A percentile compares a stretch with the other conserved stretches of the same genome.
Conservation (phyloP, 1,284 basidiomycete genomes). For the Xerocomus minutiporus region DNA sequence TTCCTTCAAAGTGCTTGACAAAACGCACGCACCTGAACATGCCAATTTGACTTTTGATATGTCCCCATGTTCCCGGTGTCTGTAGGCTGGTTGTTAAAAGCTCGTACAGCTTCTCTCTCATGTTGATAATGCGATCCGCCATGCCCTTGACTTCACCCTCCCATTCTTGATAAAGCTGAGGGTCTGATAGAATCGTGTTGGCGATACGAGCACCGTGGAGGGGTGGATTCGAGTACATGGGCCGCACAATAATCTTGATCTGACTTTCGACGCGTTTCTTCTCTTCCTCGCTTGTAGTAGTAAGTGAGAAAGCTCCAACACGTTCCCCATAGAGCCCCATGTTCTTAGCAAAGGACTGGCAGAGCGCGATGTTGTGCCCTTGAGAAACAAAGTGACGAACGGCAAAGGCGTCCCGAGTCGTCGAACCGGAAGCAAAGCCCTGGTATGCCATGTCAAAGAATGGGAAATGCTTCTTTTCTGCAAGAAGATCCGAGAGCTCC, state of each 20-base stretch:
- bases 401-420: constrained; percentile 88
- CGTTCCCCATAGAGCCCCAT: constrained; percentile 98
- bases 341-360: constrained; percentile 99
- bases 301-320: constrained; percentile 91
- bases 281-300: constrained; percentile 71
- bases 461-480: constrained; percentile 85
- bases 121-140: constrained; percentile 95
- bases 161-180: constrained; percentile 85
- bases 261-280: constrained; percentile 90
- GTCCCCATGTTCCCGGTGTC: constrained; percentile 93
- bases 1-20: background rate
- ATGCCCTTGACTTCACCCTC: constrained; percentile 89
- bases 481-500: constrained; percentile 84
- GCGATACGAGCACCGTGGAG: constrained; percentile 93
- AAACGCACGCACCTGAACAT: constrained; percentile 70
- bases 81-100: constrained; percentile 74
- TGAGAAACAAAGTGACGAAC: constrained; percentile 91
- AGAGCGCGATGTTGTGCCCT: constrained; percentile 82
- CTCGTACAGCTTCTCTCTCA: constrained; percentile 85
- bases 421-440: constrained; percentile 89
- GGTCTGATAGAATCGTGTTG: constrained; percentile 73
- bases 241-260: constrained; percentile 93
- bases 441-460: constrained; percentile 99
- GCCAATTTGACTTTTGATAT: constrained; percentile 96
- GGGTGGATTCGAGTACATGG: constrained; percentile 98